phyloP scores from a whole-genome alignment of 257 asterid genomes.

The Nicotiana attenuata region DNA sequence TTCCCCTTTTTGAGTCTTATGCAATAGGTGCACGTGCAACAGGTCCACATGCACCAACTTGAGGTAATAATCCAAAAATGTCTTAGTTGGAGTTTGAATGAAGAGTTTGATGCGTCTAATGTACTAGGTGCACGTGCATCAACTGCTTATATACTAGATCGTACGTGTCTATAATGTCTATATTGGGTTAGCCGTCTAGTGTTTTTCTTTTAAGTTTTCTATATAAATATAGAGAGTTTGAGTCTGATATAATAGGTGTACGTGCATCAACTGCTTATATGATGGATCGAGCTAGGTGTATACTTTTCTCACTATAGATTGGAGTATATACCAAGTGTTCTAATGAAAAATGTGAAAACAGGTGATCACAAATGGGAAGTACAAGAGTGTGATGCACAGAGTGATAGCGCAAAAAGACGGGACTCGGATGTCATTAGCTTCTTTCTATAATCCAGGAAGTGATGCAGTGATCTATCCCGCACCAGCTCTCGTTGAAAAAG shows the following conservation, averaged over 20 bases:
- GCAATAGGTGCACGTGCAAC: too few relatives aligned
- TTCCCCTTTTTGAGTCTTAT: too few relatives aligned
- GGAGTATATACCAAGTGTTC: too few relatives aligned
- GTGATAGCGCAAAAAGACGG: conserved; percentile 26
- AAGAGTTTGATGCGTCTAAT: not conserved
- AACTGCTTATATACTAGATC: too few relatives aligned
- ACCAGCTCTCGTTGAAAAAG: conserved; percentile 9
- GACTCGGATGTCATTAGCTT: conserved; percentile 25
- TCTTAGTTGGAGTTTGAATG: too few relatives aligned
- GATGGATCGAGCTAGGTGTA: too few relatives aligned
- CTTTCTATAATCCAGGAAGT: conserved; percentile 29
- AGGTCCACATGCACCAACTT: conserved; percentile 29
- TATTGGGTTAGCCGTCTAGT: too few relatives aligned
- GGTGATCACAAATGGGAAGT: conserved; percentile 29
- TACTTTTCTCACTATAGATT: too few relatives aligned
- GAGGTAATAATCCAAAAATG: conserved; percentile 26
- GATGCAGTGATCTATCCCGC: conserved; percentile 30
- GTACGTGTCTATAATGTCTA: too few relatives aligned
- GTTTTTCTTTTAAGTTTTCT: too few relatives aligned
- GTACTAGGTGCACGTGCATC: not conserved
- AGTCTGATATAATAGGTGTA: too few relatives aligned
- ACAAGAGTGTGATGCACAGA: conserved; percentile 27
- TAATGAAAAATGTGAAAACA: not conserved
- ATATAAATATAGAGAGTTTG: too few relatives aligned
- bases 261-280: not conserved